A percentile compares a stretch with the other conserved stretches of the same genome.
Evolutionary conservation across 1,139 yeast species (phyloP).

Genomic region (Candida anutae): DNA sequence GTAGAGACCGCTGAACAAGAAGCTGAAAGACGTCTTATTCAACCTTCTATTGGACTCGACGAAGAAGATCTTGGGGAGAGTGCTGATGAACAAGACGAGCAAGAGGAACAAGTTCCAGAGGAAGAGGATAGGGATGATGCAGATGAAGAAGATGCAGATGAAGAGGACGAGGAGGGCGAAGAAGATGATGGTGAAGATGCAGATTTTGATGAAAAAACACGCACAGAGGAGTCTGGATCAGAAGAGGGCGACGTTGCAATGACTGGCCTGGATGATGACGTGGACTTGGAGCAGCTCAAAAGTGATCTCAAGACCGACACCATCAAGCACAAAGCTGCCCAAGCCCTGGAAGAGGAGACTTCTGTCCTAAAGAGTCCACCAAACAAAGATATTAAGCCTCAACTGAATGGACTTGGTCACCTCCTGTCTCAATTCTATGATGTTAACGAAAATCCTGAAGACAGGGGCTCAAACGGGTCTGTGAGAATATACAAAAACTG

Average conservation of each 20-base stretch:
- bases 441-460: slow-evolving; percentile 43
- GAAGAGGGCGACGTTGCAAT: background rate
- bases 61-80: slow-evolving; percentile 7
- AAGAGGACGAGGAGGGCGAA: slow-evolving; percentile 14
- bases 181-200: slow-evolving; percentile 1
- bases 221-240: slow-evolving; percentile 1
- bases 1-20: background rate
- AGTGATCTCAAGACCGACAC: slow-evolving; percentile 2
- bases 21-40: background rate
- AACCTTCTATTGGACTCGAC: no score
- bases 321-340: background rate
- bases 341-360: background rate
- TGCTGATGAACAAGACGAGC: slow-evolving; percentile 4
- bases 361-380: background rate
- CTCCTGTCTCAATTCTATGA: slow-evolving; percentile 34
- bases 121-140: slow-evolving; percentile 8
- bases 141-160: slow-evolving; percentile 14
- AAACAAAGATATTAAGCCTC: no score
- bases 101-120: slow-evolving; percentile 11
- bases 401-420: no score
- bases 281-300: background rate
- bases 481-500: slow-evolving; percentile 53
- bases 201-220: slow-evolving; percentile 1
- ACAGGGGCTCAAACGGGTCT: slow-evolving; percentile 54
- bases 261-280: background rate